These are phyloP conservation scores for Verticillium klebahnii DNA, from an alignment of 2,329 filamentous ascomycete species.

Conservation along the genomic window DNA sequence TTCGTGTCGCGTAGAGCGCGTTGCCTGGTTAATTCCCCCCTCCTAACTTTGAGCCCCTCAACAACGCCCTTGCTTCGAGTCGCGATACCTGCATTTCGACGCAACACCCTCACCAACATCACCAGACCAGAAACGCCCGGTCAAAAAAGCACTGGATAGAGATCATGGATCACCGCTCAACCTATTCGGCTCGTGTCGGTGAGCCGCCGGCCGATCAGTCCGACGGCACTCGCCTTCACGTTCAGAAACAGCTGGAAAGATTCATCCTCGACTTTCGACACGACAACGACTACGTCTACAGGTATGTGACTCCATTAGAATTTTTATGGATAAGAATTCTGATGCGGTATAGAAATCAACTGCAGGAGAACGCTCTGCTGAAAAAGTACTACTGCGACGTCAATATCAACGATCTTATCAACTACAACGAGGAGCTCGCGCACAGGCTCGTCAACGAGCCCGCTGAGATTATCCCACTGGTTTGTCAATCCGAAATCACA, in stretches of 20 bases:
- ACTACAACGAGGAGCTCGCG: slow-evolving; percentile 91
- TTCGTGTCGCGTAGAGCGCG: slow-evolving; percentile 1
- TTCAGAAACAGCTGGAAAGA: slow-evolving; percentile 76
- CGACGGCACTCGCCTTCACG: slow-evolving; percentile 64
- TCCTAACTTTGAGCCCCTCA: not conserved
- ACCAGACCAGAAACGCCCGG: not conserved
- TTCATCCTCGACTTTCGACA: slow-evolving; percentile 93
- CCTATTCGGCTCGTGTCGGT: slow-evolving; percentile 81
- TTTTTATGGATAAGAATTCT: not conserved
- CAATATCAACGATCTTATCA: slow-evolving; percentile 92
- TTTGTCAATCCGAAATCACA: slow-evolving; percentile 34
- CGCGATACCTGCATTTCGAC: not conserved
- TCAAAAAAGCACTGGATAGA: not conserved
- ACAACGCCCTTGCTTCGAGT: not conserved
- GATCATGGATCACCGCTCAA: slow-evolving; percentile 79
- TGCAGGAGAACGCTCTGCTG: slow-evolving; percentile 88
- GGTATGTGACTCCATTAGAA: slow-evolving; percentile 45
- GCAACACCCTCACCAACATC: not conserved
- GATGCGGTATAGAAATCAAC: slow-evolving; percentile 66
- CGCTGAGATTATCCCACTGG: slow-evolving; percentile 85
- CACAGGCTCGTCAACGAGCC: slow-evolving; percentile 87
- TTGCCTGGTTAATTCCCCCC: slow-evolving; percentile 4
- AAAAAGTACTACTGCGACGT: slow-evolving; percentile 96
- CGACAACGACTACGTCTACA: slow-evolving; percentile 92
- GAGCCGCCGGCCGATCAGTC: slow-evolving; percentile 60